Percentiles rank a stretch among this genome's conserved stretches.
phyloP scores from a whole-genome alignment of 108 stramenopile genomes.

The Pseudonitzschia delicatissima region DNA sequence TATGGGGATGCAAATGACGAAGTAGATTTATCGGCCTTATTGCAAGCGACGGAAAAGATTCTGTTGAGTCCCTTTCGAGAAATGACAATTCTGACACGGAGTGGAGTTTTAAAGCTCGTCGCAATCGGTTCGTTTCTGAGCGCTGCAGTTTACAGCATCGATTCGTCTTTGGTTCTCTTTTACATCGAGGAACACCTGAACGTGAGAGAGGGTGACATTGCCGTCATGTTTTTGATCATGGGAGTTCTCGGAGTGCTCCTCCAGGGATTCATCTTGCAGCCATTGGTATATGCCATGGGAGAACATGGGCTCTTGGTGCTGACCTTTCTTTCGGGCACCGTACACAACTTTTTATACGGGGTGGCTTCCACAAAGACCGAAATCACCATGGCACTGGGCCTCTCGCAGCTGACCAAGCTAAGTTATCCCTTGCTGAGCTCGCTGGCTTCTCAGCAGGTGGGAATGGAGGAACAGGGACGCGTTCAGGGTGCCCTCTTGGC shows the following conservation, averaged over 20 bases:
- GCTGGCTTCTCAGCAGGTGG: conserved; percentile 61
- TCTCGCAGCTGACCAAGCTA: conserved; percentile 67
- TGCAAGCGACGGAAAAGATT: neutral
- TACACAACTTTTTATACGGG: conserved; percentile 61
- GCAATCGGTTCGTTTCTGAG: conserved; percentile 66
- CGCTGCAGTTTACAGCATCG: conserved; percentile 59
- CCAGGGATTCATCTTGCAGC: conserved; percentile 65
- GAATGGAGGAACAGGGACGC: conserved; percentile 64
- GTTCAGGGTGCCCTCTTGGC: conserved; percentile 79
- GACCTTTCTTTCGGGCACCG: conserved; percentile 59
- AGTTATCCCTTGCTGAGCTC: conserved; percentile 71
- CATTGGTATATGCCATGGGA: conserved; percentile 49
- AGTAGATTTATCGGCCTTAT: no score
- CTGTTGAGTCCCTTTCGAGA: conserved; percentile 51
- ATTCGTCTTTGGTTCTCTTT: conserved; percentile 64
- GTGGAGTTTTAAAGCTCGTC: conserved; percentile 41
- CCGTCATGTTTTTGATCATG: conserved; percentile 55
- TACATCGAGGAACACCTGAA: conserved; percentile 70
- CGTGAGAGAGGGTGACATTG: conserved; percentile 64
- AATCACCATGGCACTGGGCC: conserved; percentile 52
- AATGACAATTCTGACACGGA: conserved; percentile 61
- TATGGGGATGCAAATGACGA: no score
- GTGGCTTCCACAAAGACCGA: conserved; percentile 51
- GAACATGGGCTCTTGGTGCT: conserved; percentile 59
- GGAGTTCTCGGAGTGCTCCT: conserved; percentile 62